Percentiles rank a stretch among this genome's conserved stretches.
phyloP scores from a whole-genome alignment of 2,329 filamentous ascomycete species.

The Penicillium brasilianum region DNA sequence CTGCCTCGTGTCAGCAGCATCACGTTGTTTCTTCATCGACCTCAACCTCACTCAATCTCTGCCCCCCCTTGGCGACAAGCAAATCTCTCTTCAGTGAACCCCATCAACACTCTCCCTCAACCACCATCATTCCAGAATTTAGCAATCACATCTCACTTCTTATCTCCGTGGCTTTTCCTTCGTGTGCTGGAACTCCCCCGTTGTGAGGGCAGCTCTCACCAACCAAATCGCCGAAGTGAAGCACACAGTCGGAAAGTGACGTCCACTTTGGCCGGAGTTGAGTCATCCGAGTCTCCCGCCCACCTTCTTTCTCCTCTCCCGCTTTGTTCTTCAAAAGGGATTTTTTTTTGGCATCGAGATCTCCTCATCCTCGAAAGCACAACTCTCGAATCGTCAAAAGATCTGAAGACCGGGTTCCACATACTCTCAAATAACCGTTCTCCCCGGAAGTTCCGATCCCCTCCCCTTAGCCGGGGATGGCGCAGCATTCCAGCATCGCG shows the following conservation, averaged over 20 bases:
- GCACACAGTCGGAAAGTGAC: conserved; percentile 14
- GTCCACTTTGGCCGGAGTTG: conserved; percentile 16
- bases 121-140: neutral
- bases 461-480: conserved; percentile 38
- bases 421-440: neutral
- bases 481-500: conserved; percentile 57
- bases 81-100: neutral
- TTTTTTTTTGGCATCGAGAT: conserved; percentile 19
- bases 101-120: neutral
- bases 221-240: conserved; percentile 10
- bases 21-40: conserved; percentile 1
- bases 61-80: neutral
- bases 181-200: neutral
- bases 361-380: conserved; percentile 7
- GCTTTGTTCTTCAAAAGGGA: conserved; percentile 10
- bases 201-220: conserved; percentile 2
- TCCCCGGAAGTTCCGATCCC: conserved; percentile 5
- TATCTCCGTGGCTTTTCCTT: neutral
- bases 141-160: neutral
- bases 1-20: neutral
- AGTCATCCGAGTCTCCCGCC: conserved; percentile 25
- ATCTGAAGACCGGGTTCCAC: neutral
- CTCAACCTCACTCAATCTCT: neutral
- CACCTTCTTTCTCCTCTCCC: conserved; percentile 20
- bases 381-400: neutral